Conservation (phyloP, 306 rosid species). For the Crotalaria pallida region DNA sequence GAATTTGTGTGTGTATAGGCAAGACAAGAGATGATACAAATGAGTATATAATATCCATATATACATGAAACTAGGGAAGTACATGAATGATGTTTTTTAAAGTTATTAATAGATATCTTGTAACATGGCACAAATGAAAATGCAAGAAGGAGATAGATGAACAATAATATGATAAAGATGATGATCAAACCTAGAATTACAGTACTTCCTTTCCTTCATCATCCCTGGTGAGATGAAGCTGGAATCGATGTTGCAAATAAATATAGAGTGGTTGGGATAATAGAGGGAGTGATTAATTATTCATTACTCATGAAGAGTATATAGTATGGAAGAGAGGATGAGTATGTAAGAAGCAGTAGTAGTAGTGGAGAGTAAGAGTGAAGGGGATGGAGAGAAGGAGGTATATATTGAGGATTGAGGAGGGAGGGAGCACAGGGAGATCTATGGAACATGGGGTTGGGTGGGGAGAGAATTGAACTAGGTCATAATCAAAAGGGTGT, state of each 20-base stretch:
- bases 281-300: no score
- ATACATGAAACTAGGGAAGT: no score
- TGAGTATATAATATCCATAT: background rate
- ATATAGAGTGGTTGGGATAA: no score
- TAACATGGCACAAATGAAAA: background rate
- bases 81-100: no score
- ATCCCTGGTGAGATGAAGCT: constrained; percentile 2
- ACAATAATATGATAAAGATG: background rate
- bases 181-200: background rate
- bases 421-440: constrained; percentile 15
- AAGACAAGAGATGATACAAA: background rate
- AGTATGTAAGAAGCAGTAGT: background rate
- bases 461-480: background rate
- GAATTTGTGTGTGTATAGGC: background rate
- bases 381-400: background rate
- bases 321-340: no score
- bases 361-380: constrained; percentile 18
- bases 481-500: constrained; percentile 47
- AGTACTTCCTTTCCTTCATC: background rate
- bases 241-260: no score
- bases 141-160: no score
- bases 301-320: no score
- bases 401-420: constrained; percentile 26
- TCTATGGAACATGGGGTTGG: background rate
- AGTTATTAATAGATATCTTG: background rate